phyloP scores from a whole-genome alignment of 345 rosid genomes.

The Brassica incana region DNA sequence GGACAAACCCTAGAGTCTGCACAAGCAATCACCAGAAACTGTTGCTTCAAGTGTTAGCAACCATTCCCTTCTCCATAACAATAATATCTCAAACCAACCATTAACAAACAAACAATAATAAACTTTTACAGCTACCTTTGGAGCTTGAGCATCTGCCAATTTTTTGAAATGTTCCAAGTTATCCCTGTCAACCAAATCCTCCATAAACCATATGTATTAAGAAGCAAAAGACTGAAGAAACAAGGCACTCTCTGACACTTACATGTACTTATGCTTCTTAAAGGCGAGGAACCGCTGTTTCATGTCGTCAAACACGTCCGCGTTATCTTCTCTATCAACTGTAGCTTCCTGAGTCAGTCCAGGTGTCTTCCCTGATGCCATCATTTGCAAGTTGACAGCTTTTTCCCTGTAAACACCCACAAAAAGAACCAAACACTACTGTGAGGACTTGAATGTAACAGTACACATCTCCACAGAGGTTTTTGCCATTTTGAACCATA shows the following conservation, averaged over 20 bases:
- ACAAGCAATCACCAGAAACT: constrained; percentile 98
- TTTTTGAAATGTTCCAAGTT: constrained; percentile 64
- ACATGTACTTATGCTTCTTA: constrained; percentile 75
- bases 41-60: constrained; percentile 45
- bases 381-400: constrained; percentile 26
- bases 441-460: background rate
- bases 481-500: background rate
- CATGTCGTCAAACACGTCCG: constrained; percentile 63
- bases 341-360: constrained; percentile 35
- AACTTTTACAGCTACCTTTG: constrained; percentile 54
- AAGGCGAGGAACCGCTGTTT: constrained; percentile 71
- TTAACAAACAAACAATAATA: background rate
- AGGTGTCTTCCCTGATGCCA: constrained; percentile 36
- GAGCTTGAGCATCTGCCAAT: constrained; percentile 76
- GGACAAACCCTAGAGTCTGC: constrained; percentile 99
- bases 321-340: constrained; percentile 30
- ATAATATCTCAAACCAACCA: background rate
- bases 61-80: constrained; percentile 19
- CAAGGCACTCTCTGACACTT: constrained; percentile 25
- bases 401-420: constrained; percentile 28
- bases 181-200: constrained; percentile 42
- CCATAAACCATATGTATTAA: background rate
- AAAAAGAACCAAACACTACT: background rate
- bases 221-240: constrained; percentile 22
- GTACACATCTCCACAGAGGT: constrained; percentile 3